Evolutionary conservation across 2,329 filamentous ascomycete genomes (phyloP).

Genomic region (Chaetomiaceae sp.): DNA sequence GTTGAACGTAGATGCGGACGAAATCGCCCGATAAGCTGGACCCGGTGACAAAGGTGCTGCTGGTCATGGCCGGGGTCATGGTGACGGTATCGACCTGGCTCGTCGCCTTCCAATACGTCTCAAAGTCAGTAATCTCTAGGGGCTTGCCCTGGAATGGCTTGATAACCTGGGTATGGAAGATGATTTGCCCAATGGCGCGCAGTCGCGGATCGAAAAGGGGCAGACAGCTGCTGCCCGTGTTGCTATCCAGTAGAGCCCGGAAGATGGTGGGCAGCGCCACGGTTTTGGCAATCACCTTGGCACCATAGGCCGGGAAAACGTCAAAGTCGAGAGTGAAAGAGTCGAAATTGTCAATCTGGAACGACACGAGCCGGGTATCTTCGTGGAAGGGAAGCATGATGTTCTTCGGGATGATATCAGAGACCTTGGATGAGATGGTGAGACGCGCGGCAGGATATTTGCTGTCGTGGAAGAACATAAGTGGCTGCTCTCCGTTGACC

Average conservation of each 20-base stretch:
- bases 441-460: constrained; percentile 93
- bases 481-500: constrained; percentile 65
- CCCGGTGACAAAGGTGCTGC: constrained; percentile 84
- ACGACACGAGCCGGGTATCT: constrained; percentile 87
- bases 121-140: constrained; percentile 94
- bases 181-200: constrained; percentile 87
- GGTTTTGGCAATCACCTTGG: constrained; percentile 94
- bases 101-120: constrained; percentile 98
- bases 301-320: constrained; percentile 94
- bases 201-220: constrained; percentile 90
- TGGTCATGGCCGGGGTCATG: constrained; percentile 42
- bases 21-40: constrained; percentile 97
- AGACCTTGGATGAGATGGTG: constrained; percentile 93
- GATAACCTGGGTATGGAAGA: constrained; percentile 92
- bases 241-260: constrained; percentile 62
- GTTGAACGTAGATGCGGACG: constrained; percentile 83
- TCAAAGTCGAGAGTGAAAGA: constrained; percentile 95
- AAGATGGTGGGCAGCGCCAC: constrained; percentile 88
- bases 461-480: constrained; percentile 94
- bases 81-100: constrained; percentile 72
- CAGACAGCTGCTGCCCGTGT: constrained; percentile 74
- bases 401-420: constrained; percentile 93
- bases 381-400: constrained; percentile 94
- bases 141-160: constrained; percentile 92
- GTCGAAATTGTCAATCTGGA: constrained; percentile 91